phyloP scores from a whole-genome alignment of 208 protist species.

The Leishmania gerbilli region DNA sequence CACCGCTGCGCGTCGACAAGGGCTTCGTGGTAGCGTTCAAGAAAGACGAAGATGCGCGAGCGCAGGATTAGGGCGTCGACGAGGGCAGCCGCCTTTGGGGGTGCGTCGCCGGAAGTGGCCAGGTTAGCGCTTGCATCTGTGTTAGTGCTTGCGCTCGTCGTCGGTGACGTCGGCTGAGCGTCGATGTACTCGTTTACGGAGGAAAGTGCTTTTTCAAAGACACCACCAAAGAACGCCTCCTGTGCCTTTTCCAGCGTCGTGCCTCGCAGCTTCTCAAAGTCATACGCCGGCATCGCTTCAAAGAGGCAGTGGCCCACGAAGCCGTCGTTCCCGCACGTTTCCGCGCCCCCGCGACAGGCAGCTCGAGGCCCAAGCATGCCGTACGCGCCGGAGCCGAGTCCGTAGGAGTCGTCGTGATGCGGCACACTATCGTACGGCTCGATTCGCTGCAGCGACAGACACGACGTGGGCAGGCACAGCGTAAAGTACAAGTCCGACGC shows the following conservation, averaged over 20 bases:
- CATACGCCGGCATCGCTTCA: conserved; percentile 32
- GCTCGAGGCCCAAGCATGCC: conserved; percentile 51
- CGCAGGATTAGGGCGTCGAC: conserved; percentile 60
- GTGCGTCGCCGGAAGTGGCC: background rate
- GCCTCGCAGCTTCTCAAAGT: conserved; percentile 25
- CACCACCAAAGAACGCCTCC: conserved; percentile 17
- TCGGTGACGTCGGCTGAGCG: background rate
- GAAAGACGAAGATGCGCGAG: conserved; percentile 69
- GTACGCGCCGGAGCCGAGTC: conserved; percentile 40
- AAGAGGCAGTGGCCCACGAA: conserved; percentile 25
- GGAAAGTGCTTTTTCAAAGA: conserved; percentile 29
- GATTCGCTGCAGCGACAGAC: conserved; percentile 59
- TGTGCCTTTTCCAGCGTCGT: conserved; percentile 27
- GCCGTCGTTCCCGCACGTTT: background rate
- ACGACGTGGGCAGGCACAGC: conserved; percentile 63
- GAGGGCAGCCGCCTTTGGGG: background rate
- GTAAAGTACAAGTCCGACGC: conserved; percentile 38
- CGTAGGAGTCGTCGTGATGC: conserved; percentile 25
- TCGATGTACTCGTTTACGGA: conserved; percentile 21
- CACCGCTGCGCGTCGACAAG: conserved; percentile 53
- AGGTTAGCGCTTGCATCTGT: background rate
- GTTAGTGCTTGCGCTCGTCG: background rate
- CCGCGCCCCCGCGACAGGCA: conserved; percentile 7
- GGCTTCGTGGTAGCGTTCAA: conserved; percentile 47
- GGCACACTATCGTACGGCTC: conserved; percentile 54